Evolutionary conservation across 192 early-diverging fungal species (phyloP), one percentile per base, ranked within the genome.

Genomic region (Entomortierella chlamydospora): DNA sequence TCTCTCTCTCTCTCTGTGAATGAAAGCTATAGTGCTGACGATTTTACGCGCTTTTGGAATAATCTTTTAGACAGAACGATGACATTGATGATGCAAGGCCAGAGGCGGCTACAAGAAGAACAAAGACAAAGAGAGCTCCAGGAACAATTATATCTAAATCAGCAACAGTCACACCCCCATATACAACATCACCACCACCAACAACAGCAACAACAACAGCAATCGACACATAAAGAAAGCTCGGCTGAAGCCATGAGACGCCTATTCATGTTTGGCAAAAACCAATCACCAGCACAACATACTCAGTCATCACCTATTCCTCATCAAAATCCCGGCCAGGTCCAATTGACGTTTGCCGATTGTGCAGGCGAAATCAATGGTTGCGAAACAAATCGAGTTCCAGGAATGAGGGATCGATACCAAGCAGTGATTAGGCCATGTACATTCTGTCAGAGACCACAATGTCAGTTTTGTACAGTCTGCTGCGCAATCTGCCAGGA

Each of bases 361-460:
- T 79, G 76, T 70, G 68, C 68, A 17, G 76, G 76, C 13, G 76
- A 79, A 43, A 70, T 70, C 34, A 70, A 65, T 37, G 76, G 68
- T 2, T 79, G 76, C 54, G 76, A 79, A 42, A 66, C 68, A 3
- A 70, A 56, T 42, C 29, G 57, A 57, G 58, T 79, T 43, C 76
- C 68, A 17, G 68, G 76, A 22, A 79, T 79, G 76, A 23, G 56
- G 18, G 68, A 70, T 23, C 76, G 67, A 28, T 61, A 74, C 26
- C 62, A 79, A 23, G 76, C 68, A 1, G 13, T 55, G 22, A 79
- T 79, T 30, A 28, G 17, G 0, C 50, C 63, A 0, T 79, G 76
- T 30, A 61, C 63, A 22, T 70, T 79, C 30, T 79, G 76, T 31
- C 39, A 50, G 51, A 54, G 68, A n/a, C 68, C 68, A 4, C 68